Evolutionary conservation across 2,329 filamentous ascomycete genomes (phyloP).

Genomic region (Colletotrichum lupini): DNA sequence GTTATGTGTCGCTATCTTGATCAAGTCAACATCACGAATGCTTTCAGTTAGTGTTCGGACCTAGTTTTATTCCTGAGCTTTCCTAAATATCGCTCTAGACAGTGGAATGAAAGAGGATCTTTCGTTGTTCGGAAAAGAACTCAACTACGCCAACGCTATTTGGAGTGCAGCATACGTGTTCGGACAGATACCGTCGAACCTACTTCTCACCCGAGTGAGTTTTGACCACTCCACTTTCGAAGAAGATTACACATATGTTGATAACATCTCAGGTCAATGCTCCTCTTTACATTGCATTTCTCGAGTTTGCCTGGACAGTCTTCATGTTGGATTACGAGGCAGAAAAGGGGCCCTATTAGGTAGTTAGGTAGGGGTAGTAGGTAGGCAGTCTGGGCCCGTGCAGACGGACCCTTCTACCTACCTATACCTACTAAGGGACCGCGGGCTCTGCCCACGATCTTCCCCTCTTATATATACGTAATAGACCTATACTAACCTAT

Average conservation of each 20-base stretch:
- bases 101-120: slow-evolving; percentile 46
- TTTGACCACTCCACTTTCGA: background rate
- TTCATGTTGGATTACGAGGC: no score
- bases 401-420: no score
- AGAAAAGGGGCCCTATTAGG: no score
- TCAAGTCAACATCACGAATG: slow-evolving; percentile 44
- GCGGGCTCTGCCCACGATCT: no score
- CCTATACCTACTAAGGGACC: no score
- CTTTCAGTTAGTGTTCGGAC: slow-evolving; percentile 37
- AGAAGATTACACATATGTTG: background rate
- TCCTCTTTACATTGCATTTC: slow-evolving; percentile 40
- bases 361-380: no score
- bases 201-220: slow-evolving; percentile 40
- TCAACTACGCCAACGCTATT: slow-evolving; percentile 44
- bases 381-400: no score
- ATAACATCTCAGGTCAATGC: slow-evolving; percentile 36
- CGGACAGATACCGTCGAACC: slow-evolving; percentile 44
- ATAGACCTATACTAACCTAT: no score
- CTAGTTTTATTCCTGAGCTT: background rate
- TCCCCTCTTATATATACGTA: no score
- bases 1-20: slow-evolving; percentile 43
- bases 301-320: slow-evolving; percentile 40
- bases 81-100: slow-evolving; percentile 32
- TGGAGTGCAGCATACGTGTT: slow-evolving; percentile 46
- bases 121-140: slow-evolving; percentile 43